Percentiles rank a stretch among this genome's conserved stretches.
Evolutionary conservation across 176 grass and related monocot species (phyloP).

Genomic region (Avena sativa): DNA sequence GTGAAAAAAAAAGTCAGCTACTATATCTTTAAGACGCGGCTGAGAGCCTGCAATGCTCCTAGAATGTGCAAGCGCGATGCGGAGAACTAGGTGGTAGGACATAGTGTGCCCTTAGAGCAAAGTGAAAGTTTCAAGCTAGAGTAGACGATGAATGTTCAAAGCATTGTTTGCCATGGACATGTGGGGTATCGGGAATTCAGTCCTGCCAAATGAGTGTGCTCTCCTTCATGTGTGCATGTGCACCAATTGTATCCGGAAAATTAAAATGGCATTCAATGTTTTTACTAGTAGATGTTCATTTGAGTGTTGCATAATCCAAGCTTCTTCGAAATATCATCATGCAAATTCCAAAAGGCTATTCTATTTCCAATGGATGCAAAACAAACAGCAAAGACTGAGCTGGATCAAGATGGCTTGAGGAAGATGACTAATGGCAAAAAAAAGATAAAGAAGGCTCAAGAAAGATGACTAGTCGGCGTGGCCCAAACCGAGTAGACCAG

Average conservation of each 20-base stretch:
- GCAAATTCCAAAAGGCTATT: background rate
- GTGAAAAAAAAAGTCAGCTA: too few relatives aligned
- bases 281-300: too few relatives aligned
- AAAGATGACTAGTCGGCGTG: too few relatives aligned
- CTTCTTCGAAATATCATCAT: background rate
- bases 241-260: background rate
- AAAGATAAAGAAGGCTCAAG: too few relatives aligned
- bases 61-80: background rate
- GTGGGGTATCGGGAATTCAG: background rate
- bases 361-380: background rate
- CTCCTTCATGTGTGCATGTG: background rate
- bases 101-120: background rate
- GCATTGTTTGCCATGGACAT: background rate
- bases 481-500: too few relatives aligned
- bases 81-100: background rate
- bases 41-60: background rate
- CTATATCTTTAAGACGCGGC: background rate
- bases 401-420: background rate
- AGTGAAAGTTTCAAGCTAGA: background rate
- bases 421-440: background rate
- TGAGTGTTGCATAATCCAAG: too few relatives aligned
- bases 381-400: background rate
- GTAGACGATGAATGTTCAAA: background rate
- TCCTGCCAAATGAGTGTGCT: background rate
- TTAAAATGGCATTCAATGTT: too few relatives aligned